Conservation (phyloP, 495 filamentous ascomycete species). For the Podospora pseudoanserina region DNA sequence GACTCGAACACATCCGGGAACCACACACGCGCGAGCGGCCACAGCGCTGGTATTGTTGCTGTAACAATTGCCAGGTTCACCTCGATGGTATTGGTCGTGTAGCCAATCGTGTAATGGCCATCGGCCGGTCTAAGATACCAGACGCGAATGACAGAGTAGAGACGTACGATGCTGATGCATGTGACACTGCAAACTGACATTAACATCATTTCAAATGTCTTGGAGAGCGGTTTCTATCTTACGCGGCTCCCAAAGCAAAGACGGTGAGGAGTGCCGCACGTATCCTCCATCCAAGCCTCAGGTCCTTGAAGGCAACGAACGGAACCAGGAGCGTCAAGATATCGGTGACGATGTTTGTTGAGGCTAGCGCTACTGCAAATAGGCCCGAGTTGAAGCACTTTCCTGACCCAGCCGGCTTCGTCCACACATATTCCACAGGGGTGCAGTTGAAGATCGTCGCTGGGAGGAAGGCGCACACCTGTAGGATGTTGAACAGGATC, state of each 20-base stretch:
- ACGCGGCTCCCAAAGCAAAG: constrained; percentile 47
- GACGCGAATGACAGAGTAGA: constrained; percentile 25
- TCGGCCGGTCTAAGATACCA: constrained; percentile 29
- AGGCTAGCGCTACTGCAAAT: constrained; percentile 40
- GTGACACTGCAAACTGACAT: constrained; percentile 40
- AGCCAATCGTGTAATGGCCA: constrained; percentile 38
- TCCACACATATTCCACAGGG: constrained; percentile 44
- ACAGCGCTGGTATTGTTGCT: constrained; percentile 41
- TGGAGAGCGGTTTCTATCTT: constrained; percentile 16
- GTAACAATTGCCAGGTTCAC: constrained; percentile 53
- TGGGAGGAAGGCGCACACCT: constrained; percentile 51
- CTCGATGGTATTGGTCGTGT: constrained; percentile 46
- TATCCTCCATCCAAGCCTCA: constrained; percentile 40
- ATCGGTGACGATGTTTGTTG: constrained; percentile 48
- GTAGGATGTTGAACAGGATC: constrained; percentile 45
- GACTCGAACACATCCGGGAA: constrained; percentile 24
- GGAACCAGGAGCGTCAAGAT: constrained; percentile 45
- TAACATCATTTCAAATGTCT: background rate
- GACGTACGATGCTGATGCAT: constrained; percentile 39
- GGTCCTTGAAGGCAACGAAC: constrained; percentile 41
- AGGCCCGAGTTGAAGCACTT: constrained; percentile 44
- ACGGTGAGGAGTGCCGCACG: constrained; percentile 45
- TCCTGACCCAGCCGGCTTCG: constrained; percentile 28
- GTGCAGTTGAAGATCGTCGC: constrained; percentile 54
- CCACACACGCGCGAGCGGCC: constrained; percentile 34